Percentiles rank a stretch among this genome's conserved stretches.
These are phyloP conservation scores for Tetrahymena thermophila DNA, from an alignment of 73 alveolate genomes.

Conservation along the genomic window DNA sequence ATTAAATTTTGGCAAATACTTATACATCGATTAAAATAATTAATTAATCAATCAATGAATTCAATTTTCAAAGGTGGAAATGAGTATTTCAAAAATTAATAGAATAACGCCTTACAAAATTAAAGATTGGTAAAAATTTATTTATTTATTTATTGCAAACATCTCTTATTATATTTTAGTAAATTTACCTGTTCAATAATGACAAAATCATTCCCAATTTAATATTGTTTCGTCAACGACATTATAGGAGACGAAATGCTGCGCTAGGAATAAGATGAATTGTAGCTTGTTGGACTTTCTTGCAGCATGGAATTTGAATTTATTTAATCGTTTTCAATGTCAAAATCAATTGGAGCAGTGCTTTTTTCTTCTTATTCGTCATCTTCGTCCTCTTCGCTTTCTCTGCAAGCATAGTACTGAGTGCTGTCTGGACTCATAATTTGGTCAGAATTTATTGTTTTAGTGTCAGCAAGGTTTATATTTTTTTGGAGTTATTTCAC, in stretches of 20 bases:
- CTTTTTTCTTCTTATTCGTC: neutral
- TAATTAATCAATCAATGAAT: too few relatives aligned
- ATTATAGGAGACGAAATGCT: neutral
- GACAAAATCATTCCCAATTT: neutral
- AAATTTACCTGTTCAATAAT: neutral
- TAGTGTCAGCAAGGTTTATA: neutral
- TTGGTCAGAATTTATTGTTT: neutral
- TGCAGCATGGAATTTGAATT: neutral
- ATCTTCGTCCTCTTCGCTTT: neutral
- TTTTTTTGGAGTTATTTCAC: neutral
- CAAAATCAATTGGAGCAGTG: neutral
- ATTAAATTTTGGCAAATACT: too few relatives aligned
- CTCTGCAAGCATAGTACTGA: neutral
- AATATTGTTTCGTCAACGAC: neutral
- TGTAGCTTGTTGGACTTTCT: neutral
- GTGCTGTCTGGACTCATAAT: neutral
- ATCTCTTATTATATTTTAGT: too few relatives aligned
- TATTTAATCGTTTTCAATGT: neutral
- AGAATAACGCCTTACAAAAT: neutral
- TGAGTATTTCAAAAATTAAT: too few relatives aligned
- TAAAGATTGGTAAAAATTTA: neutral
- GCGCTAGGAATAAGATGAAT: neutral
- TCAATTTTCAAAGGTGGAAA: neutral
- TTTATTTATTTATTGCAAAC: neutral
- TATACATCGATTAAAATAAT: too few relatives aligned